Percentiles rank a stretch among this genome's conserved stretches.
Conservation (phyloP, 768 basidiomycete species). For the Amanita thiersii region DNA sequence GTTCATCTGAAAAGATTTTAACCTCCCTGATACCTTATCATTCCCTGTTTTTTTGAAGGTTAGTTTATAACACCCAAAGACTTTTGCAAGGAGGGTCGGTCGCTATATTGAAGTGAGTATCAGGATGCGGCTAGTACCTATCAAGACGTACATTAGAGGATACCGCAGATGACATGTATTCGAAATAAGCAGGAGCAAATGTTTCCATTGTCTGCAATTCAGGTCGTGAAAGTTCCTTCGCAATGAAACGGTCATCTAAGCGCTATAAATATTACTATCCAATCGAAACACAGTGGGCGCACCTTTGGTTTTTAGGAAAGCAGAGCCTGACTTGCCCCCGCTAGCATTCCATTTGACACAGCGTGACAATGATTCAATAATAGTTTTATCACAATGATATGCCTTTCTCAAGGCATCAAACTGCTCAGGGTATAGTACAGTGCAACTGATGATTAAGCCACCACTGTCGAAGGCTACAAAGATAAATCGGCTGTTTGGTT, state of each 20-base stretch:
- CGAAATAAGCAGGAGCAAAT: slow-evolving; percentile 96
- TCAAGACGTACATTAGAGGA: slow-evolving; percentile 59
- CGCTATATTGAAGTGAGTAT: slow-evolving; percentile 40
- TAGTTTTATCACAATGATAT: slow-evolving; percentile 90
- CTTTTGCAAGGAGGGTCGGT: slow-evolving; percentile 91
- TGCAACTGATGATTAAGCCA: slow-evolving; percentile 85
- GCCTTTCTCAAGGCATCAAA: slow-evolving; percentile 90
- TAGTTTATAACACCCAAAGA: slow-evolving; percentile 94
- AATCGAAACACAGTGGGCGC: slow-evolving; percentile 9
- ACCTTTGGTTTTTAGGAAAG: slow-evolving; percentile 95
- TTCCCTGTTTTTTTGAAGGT: slow-evolving; percentile 78
- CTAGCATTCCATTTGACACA: slow-evolving; percentile 95
- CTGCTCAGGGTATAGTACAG: slow-evolving; percentile 92
- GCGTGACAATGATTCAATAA: slow-evolving; percentile 87
- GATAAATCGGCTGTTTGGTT: neutral
- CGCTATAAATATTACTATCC: slow-evolving; percentile 8
- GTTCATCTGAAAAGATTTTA: slow-evolving; percentile 88
- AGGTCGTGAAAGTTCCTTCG: slow-evolving; percentile 86
- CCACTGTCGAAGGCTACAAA: slow-evolving; percentile 80
- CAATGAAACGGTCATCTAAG: slow-evolving; percentile 95
- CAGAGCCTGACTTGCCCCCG: slow-evolving; percentile 95
- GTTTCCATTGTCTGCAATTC: slow-evolving; percentile 95
- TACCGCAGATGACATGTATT: slow-evolving; percentile 95
- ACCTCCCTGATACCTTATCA: slow-evolving; percentile 54
- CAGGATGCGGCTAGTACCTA: slow-evolving; percentile 4